phyloP scores from a whole-genome alignment of 1,139 yeast genomes.

The Nakaseomyces nivariensis region DNA sequence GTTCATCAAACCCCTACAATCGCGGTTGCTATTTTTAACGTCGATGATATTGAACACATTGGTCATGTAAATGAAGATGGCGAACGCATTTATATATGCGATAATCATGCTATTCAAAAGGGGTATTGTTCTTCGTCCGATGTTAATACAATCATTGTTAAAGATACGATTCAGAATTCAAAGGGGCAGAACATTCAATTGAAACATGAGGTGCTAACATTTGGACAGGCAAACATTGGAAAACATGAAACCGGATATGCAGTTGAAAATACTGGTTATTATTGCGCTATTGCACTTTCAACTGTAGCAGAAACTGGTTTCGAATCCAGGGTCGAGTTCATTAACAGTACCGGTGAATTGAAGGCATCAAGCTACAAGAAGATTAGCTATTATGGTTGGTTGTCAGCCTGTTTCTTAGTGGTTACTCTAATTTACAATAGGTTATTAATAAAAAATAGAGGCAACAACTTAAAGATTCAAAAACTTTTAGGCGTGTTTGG shows the following conservation, averaged over 20 bases:
- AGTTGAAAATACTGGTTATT: not conserved
- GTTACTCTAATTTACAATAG: not conserved
- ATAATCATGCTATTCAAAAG: conserved; percentile 46
- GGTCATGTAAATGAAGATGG: conserved; percentile 38
- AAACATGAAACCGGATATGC: not conserved
- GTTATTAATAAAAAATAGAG: not conserved
- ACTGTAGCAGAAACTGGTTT: not conserved
- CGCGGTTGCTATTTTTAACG: conserved; percentile 69
- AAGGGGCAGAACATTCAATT: not conserved
- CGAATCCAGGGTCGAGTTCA: not conserved
- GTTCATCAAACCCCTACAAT: conserved; percentile 23
- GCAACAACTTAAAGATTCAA: not conserved
- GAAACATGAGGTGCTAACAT: not conserved
- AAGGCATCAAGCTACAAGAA: not conserved
- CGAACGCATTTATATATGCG: conserved; percentile 55
- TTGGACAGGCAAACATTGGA: not conserved
- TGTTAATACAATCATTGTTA: not conserved
- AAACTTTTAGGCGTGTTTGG: not conserved
- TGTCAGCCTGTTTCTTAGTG: not conserved
- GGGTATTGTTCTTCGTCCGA: conserved; percentile 37
- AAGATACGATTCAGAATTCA: not conserved
- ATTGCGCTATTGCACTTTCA: not conserved
- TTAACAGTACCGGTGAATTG: not conserved
- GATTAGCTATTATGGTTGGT: not conserved
- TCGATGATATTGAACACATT: conserved; percentile 55